Evolutionary conservation across 176 grass and related monocot species (phyloP), one percentile per base, ranked within the genome.

Genomic region (Hordeum vulgare): DNA sequence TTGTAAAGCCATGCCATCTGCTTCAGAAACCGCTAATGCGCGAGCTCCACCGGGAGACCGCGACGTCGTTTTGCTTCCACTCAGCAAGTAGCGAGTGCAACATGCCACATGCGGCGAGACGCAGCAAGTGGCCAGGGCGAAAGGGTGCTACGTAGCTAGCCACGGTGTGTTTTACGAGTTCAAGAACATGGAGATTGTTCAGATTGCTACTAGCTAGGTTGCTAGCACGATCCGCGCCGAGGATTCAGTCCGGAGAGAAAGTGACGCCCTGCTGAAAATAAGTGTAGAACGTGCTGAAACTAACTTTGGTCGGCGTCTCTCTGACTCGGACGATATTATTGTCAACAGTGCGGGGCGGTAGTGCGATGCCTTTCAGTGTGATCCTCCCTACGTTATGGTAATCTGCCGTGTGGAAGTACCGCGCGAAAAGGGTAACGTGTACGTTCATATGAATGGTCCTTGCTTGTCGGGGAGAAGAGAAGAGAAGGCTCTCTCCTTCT

Each of bases 211-310:
- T n/a, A n/a, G n/a, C n/a, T n/a, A n/a, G n/a, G n/a, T n/a, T n/a
- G n/a, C n/a, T n/a, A n/a, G n/a, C n/a, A 86, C 74, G 41, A 79
- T 86, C 74, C 10, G 80, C 84, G 80, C 84, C 74, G 73, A 35
- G 23, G 86, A 85, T 63, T 89, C 37, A 59, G 78, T 27, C 26
- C 15, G 13, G 74, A 90, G 21, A 24, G 79, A 90, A 33, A 31
- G 66, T 11, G 73, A 90, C 29, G 66, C 58, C 36, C 47, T 4
- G 83, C 74, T 35, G 88, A 65, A 66, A 70, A 47, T 41, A 28
- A 37, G 24, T 9, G 27, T 21, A 14, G 83, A 89, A 85, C 64
- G 78, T 85, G 83, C 40, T 20, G 40, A 61, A 41, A 69, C 54
- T 68, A 3, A 15, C 39, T 61, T 5, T 23, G 8, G 11, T 61